Percentiles rank a stretch among this genome's conserved stretches.
phyloP scores from a whole-genome alignment of 805 yeast genomes.

The Monosporozyma aerobia region DNA sequence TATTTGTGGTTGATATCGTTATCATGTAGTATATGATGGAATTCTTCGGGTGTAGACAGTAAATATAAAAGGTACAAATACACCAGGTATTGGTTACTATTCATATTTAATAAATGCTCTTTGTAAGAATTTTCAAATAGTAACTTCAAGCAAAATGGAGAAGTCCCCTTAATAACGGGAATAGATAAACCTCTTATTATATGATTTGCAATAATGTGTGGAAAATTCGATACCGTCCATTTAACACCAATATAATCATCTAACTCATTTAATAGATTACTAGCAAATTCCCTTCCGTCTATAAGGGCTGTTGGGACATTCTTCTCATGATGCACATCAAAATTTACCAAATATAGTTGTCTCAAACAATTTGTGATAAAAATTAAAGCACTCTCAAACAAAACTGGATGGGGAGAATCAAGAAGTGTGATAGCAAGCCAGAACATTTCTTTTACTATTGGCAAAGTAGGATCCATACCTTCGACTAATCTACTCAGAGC shows the following conservation, averaged over 20 bases:
- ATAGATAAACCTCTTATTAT: slow-evolving; percentile 48
- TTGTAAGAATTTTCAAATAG: slow-evolving; percentile 36
- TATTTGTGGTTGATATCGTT: slow-evolving; percentile 29
- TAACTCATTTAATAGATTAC: slow-evolving; percentile 30
- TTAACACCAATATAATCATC: slow-evolving; percentile 35
- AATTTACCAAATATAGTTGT: slow-evolving; percentile 22
- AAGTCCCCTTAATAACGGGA: slow-evolving; percentile 44
- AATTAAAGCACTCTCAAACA: slow-evolving; percentile 32
- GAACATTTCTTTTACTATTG: slow-evolving; percentile 23
- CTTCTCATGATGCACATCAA: slow-evolving; percentile 18
- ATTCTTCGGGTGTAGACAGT: slow-evolving; percentile 30
- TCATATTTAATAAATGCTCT: slow-evolving; percentile 19
- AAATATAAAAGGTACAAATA: slow-evolving; percentile 29
- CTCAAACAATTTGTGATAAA: slow-evolving; percentile 30
- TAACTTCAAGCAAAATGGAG: slow-evolving; percentile 36
- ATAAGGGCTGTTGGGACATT: slow-evolving; percentile 24
- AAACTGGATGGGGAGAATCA: slow-evolving; percentile 25
- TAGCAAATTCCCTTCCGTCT: slow-evolving; percentile 34
- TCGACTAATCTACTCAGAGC: slow-evolving; percentile 31
- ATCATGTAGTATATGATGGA: slow-evolving; percentile 25
- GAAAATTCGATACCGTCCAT: slow-evolving; percentile 38
- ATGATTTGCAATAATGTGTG: slow-evolving; percentile 38
- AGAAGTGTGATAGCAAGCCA: slow-evolving; percentile 30
- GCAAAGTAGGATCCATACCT: slow-evolving; percentile 28
- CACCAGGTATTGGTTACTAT: slow-evolving; percentile 10